Evolutionary conservation across 768 basidiomycete genomes (phyloP).

Genomic region (Boletus tomentosulus): DNA sequence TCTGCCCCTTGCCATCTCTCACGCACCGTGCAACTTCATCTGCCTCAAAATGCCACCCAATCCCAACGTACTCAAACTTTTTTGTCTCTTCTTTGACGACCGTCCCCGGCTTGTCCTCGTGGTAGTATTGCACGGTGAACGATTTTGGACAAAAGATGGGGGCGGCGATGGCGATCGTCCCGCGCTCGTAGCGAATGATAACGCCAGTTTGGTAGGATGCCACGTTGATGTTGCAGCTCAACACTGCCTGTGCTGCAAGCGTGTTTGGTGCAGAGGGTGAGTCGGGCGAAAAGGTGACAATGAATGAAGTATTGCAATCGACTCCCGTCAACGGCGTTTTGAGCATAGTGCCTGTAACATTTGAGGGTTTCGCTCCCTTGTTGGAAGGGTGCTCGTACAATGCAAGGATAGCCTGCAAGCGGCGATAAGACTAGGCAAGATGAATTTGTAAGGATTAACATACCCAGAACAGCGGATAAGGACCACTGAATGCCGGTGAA

Average conservation of each 20-base stretch:
- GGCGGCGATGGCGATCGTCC: constrained; percentile 56
- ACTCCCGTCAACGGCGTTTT: constrained; percentile 76
- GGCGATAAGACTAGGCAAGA: constrained; percentile 9
- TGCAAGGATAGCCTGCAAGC: constrained; percentile 63
- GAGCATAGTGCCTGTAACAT: constrained; percentile 66
- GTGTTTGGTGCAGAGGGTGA: constrained; percentile 31
- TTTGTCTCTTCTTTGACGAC: constrained; percentile 55
- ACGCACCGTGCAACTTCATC: constrained; percentile 84
- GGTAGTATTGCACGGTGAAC: constrained; percentile 62
- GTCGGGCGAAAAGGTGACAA: constrained; percentile 57
- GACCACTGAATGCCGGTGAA: constrained; percentile 48
- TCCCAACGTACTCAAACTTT: constrained; percentile 56
- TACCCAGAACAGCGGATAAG: constrained; percentile 81
- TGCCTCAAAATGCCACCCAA: constrained; percentile 82
- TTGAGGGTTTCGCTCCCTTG: constrained; percentile 50
- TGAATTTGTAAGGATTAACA: constrained; percentile 11
- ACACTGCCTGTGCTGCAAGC: constrained; percentile 66
- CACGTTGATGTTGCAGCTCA: constrained; percentile 65
- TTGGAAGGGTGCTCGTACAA: constrained; percentile 82
- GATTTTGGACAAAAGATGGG: constrained; percentile 66
- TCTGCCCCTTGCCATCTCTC: constrained; percentile 68
- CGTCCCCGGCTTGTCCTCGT: constrained; percentile 39
- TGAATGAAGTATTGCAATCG: constrained; percentile 73
- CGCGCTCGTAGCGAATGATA: constrained; percentile 70
- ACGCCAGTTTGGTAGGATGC: constrained; percentile 48